These are phyloP conservation scores for Pleurotus salmoneostramineus DNA, from an alignment of 768 basidiomycete species.

Conservation along the genomic window DNA sequence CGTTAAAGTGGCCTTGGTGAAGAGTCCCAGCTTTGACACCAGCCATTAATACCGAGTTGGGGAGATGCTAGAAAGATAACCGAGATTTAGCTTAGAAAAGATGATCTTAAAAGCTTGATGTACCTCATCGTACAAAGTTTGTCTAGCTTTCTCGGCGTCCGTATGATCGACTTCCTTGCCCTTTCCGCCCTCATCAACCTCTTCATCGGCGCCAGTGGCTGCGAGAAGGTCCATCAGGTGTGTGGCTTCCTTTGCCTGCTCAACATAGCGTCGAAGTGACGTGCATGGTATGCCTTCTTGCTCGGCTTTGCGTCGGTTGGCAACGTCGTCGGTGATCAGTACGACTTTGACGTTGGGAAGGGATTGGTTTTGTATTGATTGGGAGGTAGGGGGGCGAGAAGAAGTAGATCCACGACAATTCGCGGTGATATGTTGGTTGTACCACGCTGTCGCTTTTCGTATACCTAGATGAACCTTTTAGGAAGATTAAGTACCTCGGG, in stretches of 20 bases:
- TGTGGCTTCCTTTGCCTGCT: slow-evolving; percentile 57
- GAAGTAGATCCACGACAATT: slow-evolving; percentile 34
- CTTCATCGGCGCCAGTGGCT: slow-evolving; percentile 52
- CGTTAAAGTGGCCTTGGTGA: slow-evolving; percentile 92
- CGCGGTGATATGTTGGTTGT: slow-evolving; percentile 61
- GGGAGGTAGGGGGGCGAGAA: slow-evolving; percentile 37
- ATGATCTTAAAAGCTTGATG: slow-evolving; percentile 11
- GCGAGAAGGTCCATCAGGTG: slow-evolving; percentile 82
- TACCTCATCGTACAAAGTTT: slow-evolving; percentile 75
- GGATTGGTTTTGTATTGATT: slow-evolving; percentile 16
- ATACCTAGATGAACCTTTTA: slow-evolving; percentile 56
- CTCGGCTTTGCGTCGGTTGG: slow-evolving; percentile 75
- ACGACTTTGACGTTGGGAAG: slow-evolving; percentile 56
- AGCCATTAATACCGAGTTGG: slow-evolving; percentile 65
- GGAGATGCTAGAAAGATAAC: slow-evolving; percentile 28
- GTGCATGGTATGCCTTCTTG: slow-evolving; percentile 53
- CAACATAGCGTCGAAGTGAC: slow-evolving; percentile 84
- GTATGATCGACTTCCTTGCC: slow-evolving; percentile 49
- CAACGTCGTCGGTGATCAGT: slow-evolving; percentile 86
- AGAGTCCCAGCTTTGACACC: slow-evolving; percentile 83
- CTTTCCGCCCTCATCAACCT: neutral
- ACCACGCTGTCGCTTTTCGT: slow-evolving; percentile 85
- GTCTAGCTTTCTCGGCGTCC: slow-evolving; percentile 44
- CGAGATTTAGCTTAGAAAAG: neutral
- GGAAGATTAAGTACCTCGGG: neutral